Evolutionary conservation across 352 stramenopile genomes (phyloP).

Genomic region (Thalassiosira oceanica): DNA sequence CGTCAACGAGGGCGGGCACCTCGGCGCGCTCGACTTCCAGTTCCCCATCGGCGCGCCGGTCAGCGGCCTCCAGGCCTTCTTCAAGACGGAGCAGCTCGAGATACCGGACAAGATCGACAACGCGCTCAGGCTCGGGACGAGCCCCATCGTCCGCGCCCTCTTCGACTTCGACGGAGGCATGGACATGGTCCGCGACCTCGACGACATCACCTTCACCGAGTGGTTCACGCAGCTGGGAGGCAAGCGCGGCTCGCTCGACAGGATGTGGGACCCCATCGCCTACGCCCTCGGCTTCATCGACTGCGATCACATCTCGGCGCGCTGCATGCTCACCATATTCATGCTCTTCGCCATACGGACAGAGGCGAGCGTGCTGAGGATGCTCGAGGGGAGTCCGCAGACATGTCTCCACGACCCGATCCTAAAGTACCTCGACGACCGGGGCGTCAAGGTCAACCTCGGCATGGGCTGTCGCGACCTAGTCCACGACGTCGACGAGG

Average conservation of each 20-base stretch:
- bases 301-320: constrained; percentile 85
- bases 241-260: constrained; percentile 78
- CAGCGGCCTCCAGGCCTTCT: constrained; percentile 83
- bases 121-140: constrained; percentile 81
- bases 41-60: constrained; percentile 85
- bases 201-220: constrained; percentile 86
- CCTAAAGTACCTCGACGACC: constrained; percentile 84
- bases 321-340: constrained; percentile 88
- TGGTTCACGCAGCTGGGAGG: constrained; percentile 85
- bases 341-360: constrained; percentile 86
- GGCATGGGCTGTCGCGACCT: constrained; percentile 71
- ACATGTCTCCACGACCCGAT: constrained; percentile 87
- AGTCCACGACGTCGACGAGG: constrained; percentile 77
- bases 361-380: constrained; percentile 84
- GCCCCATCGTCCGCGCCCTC: constrained; percentile 83
- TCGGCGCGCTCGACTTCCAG: constrained; percentile 83
- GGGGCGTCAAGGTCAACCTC: constrained; percentile 81
- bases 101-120: constrained; percentile 84
- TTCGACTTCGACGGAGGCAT: constrained; percentile 87
- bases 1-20: constrained; percentile 82
- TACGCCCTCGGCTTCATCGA: constrained; percentile 87
- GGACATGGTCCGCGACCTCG: constrained; percentile 85
- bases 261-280: constrained; percentile 87
- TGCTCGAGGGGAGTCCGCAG: constrained; percentile 85
- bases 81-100: constrained; percentile 76